phyloP scores from a whole-genome alignment of 441 rosid genomes.

The Euphorbia corollata region DNA sequence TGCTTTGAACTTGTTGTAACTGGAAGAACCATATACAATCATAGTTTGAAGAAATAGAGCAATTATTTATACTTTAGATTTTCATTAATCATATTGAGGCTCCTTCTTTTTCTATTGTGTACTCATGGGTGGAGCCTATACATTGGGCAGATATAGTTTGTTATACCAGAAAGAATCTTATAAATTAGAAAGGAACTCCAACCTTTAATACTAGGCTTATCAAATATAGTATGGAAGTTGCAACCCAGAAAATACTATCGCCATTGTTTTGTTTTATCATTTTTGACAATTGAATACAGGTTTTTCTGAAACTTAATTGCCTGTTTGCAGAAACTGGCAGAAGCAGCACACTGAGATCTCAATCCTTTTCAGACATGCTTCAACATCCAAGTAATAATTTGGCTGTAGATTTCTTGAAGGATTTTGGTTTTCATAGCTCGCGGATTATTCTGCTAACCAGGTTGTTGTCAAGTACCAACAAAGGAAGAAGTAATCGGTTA shows the following conservation, averaged over 20 bases:
- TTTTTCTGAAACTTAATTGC: slow-evolving; percentile 8
- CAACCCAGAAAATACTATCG: background rate
- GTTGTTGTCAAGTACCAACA: too few species aligned
- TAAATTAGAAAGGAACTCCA: background rate
- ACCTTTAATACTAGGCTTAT: background rate
- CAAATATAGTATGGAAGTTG: background rate
- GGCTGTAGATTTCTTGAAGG: slow-evolving; percentile 12
- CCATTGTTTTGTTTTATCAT: background rate
- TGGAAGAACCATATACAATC: background rate
- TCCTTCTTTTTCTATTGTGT: background rate
- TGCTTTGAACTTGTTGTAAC: background rate
- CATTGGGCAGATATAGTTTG: background rate
- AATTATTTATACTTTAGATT: background rate
- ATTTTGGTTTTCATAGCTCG: slow-evolving; percentile 19
- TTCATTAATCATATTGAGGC: background rate
- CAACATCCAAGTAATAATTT: slow-evolving; percentile 31
- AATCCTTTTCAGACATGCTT: slow-evolving; percentile 10
- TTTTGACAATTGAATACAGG: background rate
- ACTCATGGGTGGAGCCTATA: background rate
- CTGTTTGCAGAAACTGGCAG: slow-evolving; percentile 44
- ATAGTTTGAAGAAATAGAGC: background rate
- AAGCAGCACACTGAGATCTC: slow-evolving; percentile 43
- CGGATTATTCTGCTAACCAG: slow-evolving; percentile 21
- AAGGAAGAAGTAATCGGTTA: too few species aligned
- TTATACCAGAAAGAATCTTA: background rate